phyloP scores from a whole-genome alignment of 306 rosid species.

The Fagus sylvatica region DNA sequence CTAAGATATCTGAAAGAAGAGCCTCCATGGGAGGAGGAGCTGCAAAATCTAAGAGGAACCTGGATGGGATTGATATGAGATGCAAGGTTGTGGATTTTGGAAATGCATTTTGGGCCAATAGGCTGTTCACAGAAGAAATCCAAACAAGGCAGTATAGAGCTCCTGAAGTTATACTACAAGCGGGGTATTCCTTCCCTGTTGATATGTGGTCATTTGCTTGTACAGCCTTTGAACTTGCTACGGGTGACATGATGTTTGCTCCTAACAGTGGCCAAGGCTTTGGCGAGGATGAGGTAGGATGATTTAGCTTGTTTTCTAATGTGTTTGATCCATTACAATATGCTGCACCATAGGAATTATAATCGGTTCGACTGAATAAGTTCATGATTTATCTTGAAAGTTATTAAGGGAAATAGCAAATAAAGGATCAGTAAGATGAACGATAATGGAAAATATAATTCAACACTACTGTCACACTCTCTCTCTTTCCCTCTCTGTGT shows the following conservation, averaged over 20 bases:
- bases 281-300: conserved; percentile 90
- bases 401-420: neutral
- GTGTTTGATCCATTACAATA: conserved; percentile 7
- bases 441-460: neutral
- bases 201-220: conserved; percentile 99
- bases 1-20: conserved; percentile 77
- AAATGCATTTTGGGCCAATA: conserved; percentile 86
- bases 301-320: conserved; percentile 19
- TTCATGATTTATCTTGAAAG: neutral
- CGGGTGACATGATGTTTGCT: conserved; percentile 93
- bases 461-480: neutral
- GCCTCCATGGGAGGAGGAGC: conserved; percentile 69
- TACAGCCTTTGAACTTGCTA: conserved; percentile 91
- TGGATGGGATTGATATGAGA: conserved; percentile 71
- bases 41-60: conserved; percentile 53
- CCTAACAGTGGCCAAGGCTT: conserved; percentile 80
- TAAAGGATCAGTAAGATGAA: neutral
- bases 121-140: conserved; percentile 75
- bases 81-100: conserved; percentile 98
- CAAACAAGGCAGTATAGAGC: conserved; percentile 98
- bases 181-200: conserved; percentile 79
- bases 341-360: conserved; percentile 19
- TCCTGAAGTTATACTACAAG: conserved; percentile 81
- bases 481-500: neutral
- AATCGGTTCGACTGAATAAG: neutral